phyloP scores from a whole-genome alignment of 768 basidiomycete genomes.

The Pulveroboletus frians region DNA sequence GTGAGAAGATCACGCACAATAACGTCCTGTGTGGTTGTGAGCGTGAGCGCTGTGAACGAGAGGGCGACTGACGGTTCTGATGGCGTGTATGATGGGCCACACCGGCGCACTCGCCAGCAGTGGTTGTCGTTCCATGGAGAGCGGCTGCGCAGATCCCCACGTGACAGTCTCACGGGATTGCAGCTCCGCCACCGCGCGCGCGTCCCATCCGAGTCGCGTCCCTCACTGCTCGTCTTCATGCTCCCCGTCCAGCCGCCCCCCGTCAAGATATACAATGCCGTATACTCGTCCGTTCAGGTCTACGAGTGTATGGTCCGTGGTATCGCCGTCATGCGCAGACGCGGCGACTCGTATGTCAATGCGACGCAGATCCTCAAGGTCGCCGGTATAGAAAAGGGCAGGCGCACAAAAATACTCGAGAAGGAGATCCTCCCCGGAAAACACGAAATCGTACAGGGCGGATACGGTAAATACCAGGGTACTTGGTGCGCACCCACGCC shows the following conservation, averaged over 20 bases:
- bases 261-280: conserved; percentile 90
- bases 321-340: conserved; percentile 96
- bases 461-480: conserved; percentile 98
- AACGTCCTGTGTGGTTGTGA: conserved; percentile 46
- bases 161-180: conserved; percentile 18
- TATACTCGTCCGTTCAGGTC: conserved; percentile 90
- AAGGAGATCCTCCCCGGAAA: conserved; percentile 94
- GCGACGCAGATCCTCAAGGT: conserved; percentile 99
- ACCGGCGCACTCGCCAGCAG: conserved; percentile 55
- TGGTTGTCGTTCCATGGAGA: conserved; percentile 33
- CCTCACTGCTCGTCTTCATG: conserved; percentile 23
- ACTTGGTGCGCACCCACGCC: conserved; percentile 67
- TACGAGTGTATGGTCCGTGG: conserved; percentile 98
- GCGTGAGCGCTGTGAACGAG: conserved; percentile 9
- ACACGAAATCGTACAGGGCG: conserved; percentile 98
- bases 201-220: conserved; percentile 30
- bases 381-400: conserved; percentile 95
- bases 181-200: conserved; percentile 30
- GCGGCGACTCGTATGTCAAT: conserved; percentile 93
- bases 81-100: conserved; percentile 79
- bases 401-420: conserved; percentile 93
- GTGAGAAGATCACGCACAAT: conserved; percentile 36
- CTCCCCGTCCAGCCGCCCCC: conserved; percentile 41
- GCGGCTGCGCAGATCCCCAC: neutral
- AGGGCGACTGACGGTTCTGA: conserved; percentile 44